A percentile compares a stretch with the other conserved stretches of the same genome.
phyloP scores from a whole-genome alignment of 2,329 filamentous ascomycete species.

The Fusarium algeriense region DNA sequence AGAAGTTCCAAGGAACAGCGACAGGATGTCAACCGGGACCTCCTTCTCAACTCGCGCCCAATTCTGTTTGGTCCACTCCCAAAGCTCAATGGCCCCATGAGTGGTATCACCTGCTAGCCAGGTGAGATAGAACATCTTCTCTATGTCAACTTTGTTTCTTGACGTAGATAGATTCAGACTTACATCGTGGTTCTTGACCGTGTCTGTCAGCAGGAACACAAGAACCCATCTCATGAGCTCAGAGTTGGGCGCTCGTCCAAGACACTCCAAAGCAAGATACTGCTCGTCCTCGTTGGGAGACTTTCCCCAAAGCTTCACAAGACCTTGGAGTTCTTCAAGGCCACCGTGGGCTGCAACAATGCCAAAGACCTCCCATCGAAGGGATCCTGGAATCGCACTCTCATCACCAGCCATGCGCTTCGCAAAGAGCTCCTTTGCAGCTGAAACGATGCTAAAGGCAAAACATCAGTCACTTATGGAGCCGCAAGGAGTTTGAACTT shows the following conservation, averaged over 20 bases:
- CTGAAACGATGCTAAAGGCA: background rate
- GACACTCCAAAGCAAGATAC: background rate
- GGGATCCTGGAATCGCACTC: background rate
- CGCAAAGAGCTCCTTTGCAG: background rate
- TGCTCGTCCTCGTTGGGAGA: background rate
- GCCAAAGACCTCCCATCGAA: background rate
- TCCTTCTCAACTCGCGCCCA: background rate
- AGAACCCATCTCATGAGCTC: background rate
- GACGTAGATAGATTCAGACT: rapidly evolving
- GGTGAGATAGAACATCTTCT: background rate
- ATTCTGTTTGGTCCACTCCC: background rate
- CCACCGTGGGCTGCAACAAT: background rate
- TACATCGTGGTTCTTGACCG: background rate
- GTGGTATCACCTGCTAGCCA: rapidly evolving
- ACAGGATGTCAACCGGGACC: rapidly evolving
- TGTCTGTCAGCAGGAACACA: background rate
- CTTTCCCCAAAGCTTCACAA: background rate
- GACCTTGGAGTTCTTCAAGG: background rate
- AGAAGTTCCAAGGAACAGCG: background rate
- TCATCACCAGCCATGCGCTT: background rate
- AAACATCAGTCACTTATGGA: rapidly evolving
- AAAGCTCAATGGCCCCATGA: rapidly evolving
- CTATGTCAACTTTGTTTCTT: background rate
- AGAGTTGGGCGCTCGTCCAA: background rate
- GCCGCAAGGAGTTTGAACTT: rapidly evolving